Base-by-base conservation (phyloP, 768 basidiomycete species). In the Leccinum sublutescens region DNA sequence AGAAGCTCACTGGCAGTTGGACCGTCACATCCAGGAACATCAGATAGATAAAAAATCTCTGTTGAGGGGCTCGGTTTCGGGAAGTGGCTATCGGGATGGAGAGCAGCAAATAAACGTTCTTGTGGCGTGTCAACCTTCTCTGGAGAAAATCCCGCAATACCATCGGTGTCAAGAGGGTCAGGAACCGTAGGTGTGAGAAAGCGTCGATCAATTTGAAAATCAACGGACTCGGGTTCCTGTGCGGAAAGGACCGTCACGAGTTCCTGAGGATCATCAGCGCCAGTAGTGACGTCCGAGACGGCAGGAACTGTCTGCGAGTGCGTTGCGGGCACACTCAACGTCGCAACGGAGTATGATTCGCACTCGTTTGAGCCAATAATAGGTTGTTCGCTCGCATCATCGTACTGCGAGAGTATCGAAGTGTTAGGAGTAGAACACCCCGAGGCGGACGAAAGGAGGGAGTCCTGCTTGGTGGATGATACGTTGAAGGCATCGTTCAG, bases 351-450 rank as follows among this genome's bases (percentile, higher is more conserved):
- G 29, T 19, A 50, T 43, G 47, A 47, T 45, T 55, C 47, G 55
- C 31, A 43, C 5, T 19, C 12, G 9, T 19, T 34, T n/a, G 47
- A 36, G 27, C 29, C 40, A 38, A 34, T 27, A 52, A 31, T 50
- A 29, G 48, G 23, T 2, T 38, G 57, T 31, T 53, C 61, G 45
- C 36, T 54, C 48, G 61, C 54, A 58, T 68, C 66, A 43, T 53
- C 57, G 4, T 60, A 59, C 36, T 60, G 38, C 23, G 73, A 74
- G 21, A 52, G 57, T 10, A 68, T 33, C 15, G 69, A 73, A 4
- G 67, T 71, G 27, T 66, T 57, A 6, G 67, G 64, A 23, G 66
- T 67, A 2, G 71, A 74, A 45, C 52, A 21, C 45, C 55, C 56
- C 33, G 69, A 69, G 40, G 55, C 21, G 14, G 5, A 66, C n/a